Base-by-base conservation (phyloP, 148 eudicot genomes). In the Rhododendron kiyosumense region DNA sequence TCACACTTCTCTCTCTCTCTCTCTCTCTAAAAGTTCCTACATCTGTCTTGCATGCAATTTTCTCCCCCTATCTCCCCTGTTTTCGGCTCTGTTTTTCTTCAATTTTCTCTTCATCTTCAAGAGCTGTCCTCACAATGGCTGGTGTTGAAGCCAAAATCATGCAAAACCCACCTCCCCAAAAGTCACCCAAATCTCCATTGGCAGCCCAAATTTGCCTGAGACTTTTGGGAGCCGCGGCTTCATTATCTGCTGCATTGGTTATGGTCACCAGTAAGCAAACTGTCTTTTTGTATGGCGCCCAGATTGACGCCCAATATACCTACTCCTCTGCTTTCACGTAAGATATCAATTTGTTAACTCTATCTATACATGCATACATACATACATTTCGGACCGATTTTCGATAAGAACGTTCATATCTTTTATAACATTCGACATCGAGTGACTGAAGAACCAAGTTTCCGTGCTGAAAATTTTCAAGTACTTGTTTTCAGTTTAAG, bases 251-350 rank as follows among this genome's bases (percentile, higher is more conserved):
- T 43, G 85, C 94, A 2, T 92, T 85, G 20, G 48, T 93, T 4
- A 89, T 78, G 61, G 13, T 94, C 89, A 92, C 95, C 65, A 85
- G 43, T 73, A 90, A 90, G 36, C 92, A 94, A 82, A 80, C 89
- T 1, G 81, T 88, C 2, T 61, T 82, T 7, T 85, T 95, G 2
- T 93, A 61, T 73, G 94, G 93, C 65, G 82, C 87, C 41, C 38
- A 15, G 18, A 52, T 92, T 75, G 93, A 90, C 24, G 95, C 96
- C 22, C 88, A 88, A 24, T 95, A 94, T 85, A 88, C 88, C 90
- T 92, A 94, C 82, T 85, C 91, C 76, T 78, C 95, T 24, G 93
- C 96, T 76, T 91, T 90, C 92, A 93, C 84, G 98, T 94, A 93
- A 84, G n/a, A 36, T 49, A 36, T 14, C 9, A 0, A 34, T 15